Conservation (phyloP, 1,139 yeast genomes). For the Debaryomycetaceae sp. region DNA sequence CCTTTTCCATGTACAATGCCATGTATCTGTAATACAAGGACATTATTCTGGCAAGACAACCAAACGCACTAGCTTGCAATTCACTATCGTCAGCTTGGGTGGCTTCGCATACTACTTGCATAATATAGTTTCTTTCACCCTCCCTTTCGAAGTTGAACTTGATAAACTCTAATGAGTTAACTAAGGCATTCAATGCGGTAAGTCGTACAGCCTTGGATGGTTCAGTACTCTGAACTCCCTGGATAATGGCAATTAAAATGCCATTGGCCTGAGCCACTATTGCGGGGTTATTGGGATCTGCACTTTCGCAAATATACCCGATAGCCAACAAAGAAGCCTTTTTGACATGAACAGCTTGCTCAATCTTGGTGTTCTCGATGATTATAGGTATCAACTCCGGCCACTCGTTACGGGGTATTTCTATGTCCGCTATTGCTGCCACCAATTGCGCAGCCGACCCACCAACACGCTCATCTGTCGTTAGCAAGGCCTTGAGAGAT, state of each 20-base stretch:
- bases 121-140: slow-evolving; percentile 92
- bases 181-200: slow-evolving; percentile 89
- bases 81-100: slow-evolving; percentile 83
- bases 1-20: slow-evolving; percentile 97
- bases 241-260: slow-evolving; percentile 90
- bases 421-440: slow-evolving; percentile 94
- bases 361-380: slow-evolving; percentile 79
- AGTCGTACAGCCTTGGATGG: slow-evolving; percentile 71
- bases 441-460: slow-evolving; percentile 89
- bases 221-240: slow-evolving; percentile 87
- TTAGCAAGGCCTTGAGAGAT: slow-evolving; percentile 61
- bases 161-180: slow-evolving; percentile 87
- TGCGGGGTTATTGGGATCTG: slow-evolving; percentile 80
- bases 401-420: slow-evolving; percentile 87
- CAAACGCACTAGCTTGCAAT: slow-evolving; percentile 92
- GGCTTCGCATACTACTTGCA: slow-evolving; percentile 99
- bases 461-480: slow-evolving; percentile 76
- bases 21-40: slow-evolving; percentile 81
- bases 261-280: slow-evolving; percentile 86
- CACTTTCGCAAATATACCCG: slow-evolving; percentile 94
- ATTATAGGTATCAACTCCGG: slow-evolving; percentile 77
- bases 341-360: slow-evolving; percentile 74
- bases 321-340: slow-evolving; percentile 84
- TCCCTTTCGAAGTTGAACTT: slow-evolving; percentile 84
- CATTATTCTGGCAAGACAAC: slow-evolving; percentile 92